Base-by-base conservation (phyloP, 2,329 filamentous ascomycete species). In the Monosporascus sp. region DNA sequence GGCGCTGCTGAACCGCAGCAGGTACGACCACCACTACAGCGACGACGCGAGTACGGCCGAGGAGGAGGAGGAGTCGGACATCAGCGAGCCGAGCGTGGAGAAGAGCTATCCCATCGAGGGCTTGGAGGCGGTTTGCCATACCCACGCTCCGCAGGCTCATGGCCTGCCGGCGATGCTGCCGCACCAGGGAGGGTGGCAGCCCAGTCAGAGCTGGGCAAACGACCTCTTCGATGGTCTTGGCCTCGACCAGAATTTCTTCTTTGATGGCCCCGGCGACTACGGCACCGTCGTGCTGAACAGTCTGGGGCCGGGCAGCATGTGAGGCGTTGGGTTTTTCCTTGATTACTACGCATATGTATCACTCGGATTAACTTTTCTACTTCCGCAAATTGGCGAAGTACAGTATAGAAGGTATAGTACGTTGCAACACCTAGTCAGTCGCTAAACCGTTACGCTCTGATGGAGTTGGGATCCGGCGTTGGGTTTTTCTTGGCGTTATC, bases 211-310 rank as follows among this genome's bases (percentile, higher is more conserved):
- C 49, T 63, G 60, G 57, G 58, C 58, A 2, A 60, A 60, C 18
- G 62, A 65, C 51, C 55, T 65, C n/a, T 65, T 65, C 24, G 61
- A 65, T 3, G 60, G 57, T 11, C 50, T 63, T 11, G 61, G 57
- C 3, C 56, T 65, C 36, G 63, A 65, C 48, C 63, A 65, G 49
- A 63, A 62, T 44, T 65, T 64, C 53, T 64, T 64, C 55, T 64
- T 64, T 48, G 61, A 63, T n/a, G 59, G 53, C 1, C 51, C 55
- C 17, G 59, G 57, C 9, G 60, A 62, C 35, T 65, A 64, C 46
- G 57, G 59, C 9, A 54, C 58, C 1, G 49, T 48, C 7, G 50
- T 61, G 22, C 36, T 65, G 46, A 56, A 58, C 36, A 59, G 55
- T 39, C 18, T 65, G 14, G 53, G 53, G 18, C 38, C 39, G 24